phyloP scores from a whole-genome alignment of 192 early-diverging fungal genomes.

The Haplosporangium gracile region DNA sequence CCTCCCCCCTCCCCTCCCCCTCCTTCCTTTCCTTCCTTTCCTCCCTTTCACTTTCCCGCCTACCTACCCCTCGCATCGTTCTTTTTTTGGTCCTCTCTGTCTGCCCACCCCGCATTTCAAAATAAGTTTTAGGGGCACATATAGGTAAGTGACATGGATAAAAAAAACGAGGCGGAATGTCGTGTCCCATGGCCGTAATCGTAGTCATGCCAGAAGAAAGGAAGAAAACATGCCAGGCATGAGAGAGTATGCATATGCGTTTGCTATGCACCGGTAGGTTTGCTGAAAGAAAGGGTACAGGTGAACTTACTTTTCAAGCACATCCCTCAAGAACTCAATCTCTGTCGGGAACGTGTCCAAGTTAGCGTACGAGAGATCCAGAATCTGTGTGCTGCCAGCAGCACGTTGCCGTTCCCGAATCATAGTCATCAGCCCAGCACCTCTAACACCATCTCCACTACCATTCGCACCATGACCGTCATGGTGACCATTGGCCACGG shows the following conservation, averaged over 20 bases:
- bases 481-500: neutral
- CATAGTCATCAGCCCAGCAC: slow-evolving; percentile 17
- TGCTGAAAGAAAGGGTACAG: neutral
- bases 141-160: neutral
- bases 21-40: neutral
- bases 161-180: neutral
- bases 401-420: slow-evolving; percentile 43
- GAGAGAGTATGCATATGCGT: too few species aligned
- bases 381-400: slow-evolving; percentile 53
- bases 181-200: neutral
- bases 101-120: neutral
- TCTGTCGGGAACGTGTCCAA: slow-evolving; percentile 42
- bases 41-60: slow-evolving; percentile 3
- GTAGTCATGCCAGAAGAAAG: neutral
- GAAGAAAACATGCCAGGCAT: too few species aligned
- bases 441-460: neutral
- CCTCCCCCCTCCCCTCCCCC: neutral
- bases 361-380: slow-evolving; percentile 47
- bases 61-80: neutral
- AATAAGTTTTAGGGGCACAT: neutral
- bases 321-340: slow-evolving; percentile 50
- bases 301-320: slow-evolving; percentile 49
- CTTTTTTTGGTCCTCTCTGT: neutral
- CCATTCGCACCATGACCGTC: neutral
- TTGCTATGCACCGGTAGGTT: too few species aligned